These are phyloP conservation scores for Podospora pseudoanserina DNA, from an alignment of 495 filamentous ascomycete species.

Conservation along the genomic window DNA sequence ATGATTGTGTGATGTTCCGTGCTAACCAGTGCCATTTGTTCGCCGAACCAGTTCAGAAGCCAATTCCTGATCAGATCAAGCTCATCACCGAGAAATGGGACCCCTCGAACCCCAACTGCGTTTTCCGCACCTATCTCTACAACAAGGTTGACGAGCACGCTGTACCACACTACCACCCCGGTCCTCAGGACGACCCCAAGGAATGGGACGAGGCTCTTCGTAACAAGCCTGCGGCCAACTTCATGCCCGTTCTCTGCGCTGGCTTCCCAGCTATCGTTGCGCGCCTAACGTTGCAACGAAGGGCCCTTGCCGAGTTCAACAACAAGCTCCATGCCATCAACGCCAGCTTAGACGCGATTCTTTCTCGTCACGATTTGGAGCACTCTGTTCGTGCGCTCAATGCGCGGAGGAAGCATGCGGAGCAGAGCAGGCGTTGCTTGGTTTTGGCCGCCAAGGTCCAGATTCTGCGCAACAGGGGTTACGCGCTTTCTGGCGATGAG, in stretches of 20 bases:
- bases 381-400: constrained; percentile 76
- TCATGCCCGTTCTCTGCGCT: constrained; percentile 63
- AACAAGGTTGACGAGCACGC: constrained; percentile 78
- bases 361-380: constrained; percentile 77
- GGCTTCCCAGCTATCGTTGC: constrained; percentile 61
- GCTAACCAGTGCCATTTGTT: constrained; percentile 17
- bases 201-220: constrained; percentile 93
- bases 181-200: constrained; percentile 68
- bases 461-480: constrained; percentile 84
- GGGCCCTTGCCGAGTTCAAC: constrained; percentile 68
- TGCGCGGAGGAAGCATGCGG: constrained; percentile 72
- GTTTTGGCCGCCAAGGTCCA: constrained; percentile 88
- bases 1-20: neutral
- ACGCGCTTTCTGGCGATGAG: constrained; percentile 86
- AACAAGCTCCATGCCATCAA: constrained; percentile 89
- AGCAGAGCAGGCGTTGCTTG: constrained; percentile 75
- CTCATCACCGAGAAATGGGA: constrained; percentile 83
- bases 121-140: constrained; percentile 90
- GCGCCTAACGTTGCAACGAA: constrained; percentile 72
- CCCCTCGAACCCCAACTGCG: constrained; percentile 62
- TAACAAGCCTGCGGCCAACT: constrained; percentile 73
- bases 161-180: constrained; percentile 78
- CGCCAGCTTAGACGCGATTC: constrained; percentile 68
- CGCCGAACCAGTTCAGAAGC: constrained; percentile 59
- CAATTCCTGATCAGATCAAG: constrained; percentile 79